Conservation (phyloP, 257 asterid genomes). For the Solanum chiquidenum region DNA sequence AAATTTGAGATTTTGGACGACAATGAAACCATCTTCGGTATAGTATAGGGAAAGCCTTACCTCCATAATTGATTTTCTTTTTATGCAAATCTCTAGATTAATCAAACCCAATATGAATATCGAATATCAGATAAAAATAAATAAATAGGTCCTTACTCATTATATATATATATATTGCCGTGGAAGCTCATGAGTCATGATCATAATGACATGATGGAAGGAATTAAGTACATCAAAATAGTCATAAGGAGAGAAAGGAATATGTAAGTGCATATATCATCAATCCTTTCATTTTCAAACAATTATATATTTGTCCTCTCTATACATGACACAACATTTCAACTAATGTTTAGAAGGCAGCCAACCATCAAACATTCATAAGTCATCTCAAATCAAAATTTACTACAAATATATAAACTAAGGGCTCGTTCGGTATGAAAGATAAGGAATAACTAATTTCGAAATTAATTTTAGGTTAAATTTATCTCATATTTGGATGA, state of each 20-base stretch:
- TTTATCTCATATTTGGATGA: neutral
- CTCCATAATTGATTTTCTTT: no score
- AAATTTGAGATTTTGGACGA: fast-evolving
- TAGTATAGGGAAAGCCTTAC: neutral
- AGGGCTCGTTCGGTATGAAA: fast-evolving
- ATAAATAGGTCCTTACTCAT: no score
- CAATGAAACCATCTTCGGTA: neutral
- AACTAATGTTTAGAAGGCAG: neutral
- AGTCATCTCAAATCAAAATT: neutral
- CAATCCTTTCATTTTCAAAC: neutral
- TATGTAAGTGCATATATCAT: neutral
- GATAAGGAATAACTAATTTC: no score
- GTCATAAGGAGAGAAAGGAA: neutral
- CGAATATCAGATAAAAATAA: no score
- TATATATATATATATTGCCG: neutral
- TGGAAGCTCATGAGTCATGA: neutral
- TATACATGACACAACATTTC: neutral
- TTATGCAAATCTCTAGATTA: no score
- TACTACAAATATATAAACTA: neutral
- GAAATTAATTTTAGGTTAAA: no score
- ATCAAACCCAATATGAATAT: neutral
- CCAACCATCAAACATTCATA: neutral
- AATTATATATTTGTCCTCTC: neutral
- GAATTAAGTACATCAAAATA: neutral
- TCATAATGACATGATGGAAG: neutral